A percentile compares a stretch with the other conserved stretches of the same genome.
phyloP scores from a whole-genome alignment of 768 basidiomycete genomes.

The Hypholoma fasciculare region DNA sequence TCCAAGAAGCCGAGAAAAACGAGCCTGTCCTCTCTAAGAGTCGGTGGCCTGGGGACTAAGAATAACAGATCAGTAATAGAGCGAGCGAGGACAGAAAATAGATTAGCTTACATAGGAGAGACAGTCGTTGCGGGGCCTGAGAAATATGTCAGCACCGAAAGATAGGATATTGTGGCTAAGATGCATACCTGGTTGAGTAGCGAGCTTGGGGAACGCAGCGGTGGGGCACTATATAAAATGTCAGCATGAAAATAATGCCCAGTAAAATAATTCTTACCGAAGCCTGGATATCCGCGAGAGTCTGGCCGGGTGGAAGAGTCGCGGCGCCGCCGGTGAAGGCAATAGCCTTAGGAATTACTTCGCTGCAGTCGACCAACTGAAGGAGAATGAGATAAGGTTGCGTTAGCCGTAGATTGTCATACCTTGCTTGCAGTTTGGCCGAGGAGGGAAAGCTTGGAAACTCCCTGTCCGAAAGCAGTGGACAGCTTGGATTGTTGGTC shows the following conservation, averaged over 20 bases:
- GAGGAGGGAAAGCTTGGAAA: constrained; percentile 42
- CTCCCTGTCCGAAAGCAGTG: constrained; percentile 35
- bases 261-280: not conserved
- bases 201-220: not conserved
- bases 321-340: not conserved
- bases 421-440: constrained; percentile 32
- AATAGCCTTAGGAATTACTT: constrained; percentile 17
- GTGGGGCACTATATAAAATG: not conserved
- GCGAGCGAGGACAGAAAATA: not conserved
- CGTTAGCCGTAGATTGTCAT: not conserved
- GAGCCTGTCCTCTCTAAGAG: not conserved
- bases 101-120: not conserved
- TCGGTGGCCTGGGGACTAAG: not conserved
- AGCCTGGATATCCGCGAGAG: not conserved
- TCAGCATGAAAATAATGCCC: not conserved
- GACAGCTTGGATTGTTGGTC: constrained; percentile 34
- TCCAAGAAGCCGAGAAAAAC: too few relatives aligned
- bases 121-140: not conserved
- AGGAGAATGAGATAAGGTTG: not conserved
- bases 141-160: too few relatives aligned
- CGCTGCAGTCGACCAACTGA: constrained; percentile 41
- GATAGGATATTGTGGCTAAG: too few relatives aligned
- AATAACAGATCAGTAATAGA: not conserved
- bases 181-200: not conserved
- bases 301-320: not conserved